phyloP scores from a whole-genome alignment of 768 basidiomycete species.

The Psilocybe cyanescens region DNA sequence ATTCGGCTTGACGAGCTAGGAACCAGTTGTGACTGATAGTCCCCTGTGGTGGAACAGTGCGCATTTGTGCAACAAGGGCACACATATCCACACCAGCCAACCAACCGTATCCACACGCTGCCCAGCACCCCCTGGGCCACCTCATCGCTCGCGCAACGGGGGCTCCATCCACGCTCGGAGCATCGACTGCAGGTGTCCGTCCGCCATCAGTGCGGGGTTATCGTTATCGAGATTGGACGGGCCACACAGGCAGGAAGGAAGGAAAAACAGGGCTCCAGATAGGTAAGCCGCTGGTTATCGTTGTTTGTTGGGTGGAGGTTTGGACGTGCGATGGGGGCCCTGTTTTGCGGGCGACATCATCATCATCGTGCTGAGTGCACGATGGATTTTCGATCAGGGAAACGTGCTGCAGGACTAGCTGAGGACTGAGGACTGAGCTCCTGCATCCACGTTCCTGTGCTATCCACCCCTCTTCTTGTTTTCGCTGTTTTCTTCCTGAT shows the following conservation, averaged over 20 bases:
- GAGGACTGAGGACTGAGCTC: no score
- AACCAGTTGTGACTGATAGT: not conserved
- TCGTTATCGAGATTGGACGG: not conserved
- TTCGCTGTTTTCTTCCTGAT: not conserved
- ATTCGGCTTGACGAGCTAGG: not conserved
- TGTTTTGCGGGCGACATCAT: not conserved
- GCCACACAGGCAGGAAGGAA: no score
- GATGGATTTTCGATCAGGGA: conserved; percentile 10
- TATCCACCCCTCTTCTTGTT: not conserved
- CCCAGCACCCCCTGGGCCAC: no score
- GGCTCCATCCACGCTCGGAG: not conserved
- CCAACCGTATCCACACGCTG: no score
- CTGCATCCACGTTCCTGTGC: not conserved
- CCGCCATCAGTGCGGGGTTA: not conserved
- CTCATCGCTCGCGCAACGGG: not conserved
- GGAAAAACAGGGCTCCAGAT: not conserved
- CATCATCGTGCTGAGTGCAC: conserved; percentile 2
- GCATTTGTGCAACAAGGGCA: no score
- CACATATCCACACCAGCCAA: no score
- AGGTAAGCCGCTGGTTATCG: not conserved
- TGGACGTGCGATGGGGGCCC: not conserved
- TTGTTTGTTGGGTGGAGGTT: not conserved
- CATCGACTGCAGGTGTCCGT: not conserved
- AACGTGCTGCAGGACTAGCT: conserved; percentile 14
- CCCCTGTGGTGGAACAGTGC: no score